These are phyloP conservation scores for Wallacemonas rigidus DNA, from an alignment of 208 protist species.

Conservation along the genomic window DNA sequence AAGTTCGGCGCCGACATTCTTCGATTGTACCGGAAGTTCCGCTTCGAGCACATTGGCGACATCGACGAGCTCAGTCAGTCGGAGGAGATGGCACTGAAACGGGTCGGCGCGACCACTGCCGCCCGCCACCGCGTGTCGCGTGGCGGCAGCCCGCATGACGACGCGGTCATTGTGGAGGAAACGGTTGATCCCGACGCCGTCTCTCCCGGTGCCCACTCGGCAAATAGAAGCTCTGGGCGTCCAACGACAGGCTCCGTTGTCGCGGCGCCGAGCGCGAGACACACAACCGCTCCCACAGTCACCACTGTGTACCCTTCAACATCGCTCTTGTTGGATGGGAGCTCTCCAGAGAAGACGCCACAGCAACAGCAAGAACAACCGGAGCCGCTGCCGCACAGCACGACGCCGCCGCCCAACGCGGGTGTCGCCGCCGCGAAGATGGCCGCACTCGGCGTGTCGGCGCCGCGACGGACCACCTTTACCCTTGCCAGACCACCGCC, in stretches of 20 bases:
- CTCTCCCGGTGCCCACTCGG: background rate
- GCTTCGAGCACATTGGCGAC: conserved; percentile 80
- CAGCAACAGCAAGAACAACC: conserved; percentile 15
- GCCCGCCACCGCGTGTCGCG: conserved; percentile 49
- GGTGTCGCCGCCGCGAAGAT: background rate
- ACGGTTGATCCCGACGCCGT: conserved; percentile 20
- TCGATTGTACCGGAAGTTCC: conserved; percentile 75
- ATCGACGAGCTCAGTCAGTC: conserved; percentile 59
- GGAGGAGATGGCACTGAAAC: conserved; percentile 60
- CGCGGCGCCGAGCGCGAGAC: background rate
- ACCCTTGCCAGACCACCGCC: conserved; percentile 19
- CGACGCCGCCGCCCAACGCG: conserved; percentile 19
- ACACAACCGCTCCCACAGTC: background rate
- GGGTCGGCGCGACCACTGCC: conserved; percentile 45
- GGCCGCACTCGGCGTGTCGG: background rate
- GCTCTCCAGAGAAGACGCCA: conserved; percentile 43
- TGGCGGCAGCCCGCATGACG: conserved; percentile 14
- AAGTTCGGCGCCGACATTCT: conserved; percentile 85
- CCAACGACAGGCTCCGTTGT: background rate
- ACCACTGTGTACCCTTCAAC: background rate
- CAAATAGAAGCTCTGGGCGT: background rate
- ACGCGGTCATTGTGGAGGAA: conserved; percentile 21
- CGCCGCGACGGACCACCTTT: conserved; percentile 41
- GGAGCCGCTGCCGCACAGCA: background rate
- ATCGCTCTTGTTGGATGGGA: conserved; percentile 24